A percentile compares a stretch with the other conserved stretches of the same genome.
phyloP scores from a whole-genome alignment of 164 flowering plant species.

The Houttuynia cordata region DNA sequence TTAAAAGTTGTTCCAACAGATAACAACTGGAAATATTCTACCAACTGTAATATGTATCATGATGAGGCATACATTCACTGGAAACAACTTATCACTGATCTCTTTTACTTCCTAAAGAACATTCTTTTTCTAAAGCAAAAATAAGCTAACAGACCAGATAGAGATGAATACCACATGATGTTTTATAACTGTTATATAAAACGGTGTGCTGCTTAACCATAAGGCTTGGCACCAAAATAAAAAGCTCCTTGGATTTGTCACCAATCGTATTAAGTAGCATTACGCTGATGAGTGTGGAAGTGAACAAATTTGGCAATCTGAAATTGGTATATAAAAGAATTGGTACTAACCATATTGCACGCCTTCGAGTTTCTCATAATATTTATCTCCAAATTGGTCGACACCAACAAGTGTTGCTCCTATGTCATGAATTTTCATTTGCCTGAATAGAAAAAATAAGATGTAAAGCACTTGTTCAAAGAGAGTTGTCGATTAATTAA shows the following conservation, averaged over 20 bases:
- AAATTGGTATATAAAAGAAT: no score
- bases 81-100: background rate
- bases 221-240: no score
- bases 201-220: no score
- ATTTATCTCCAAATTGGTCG: slow-evolving; percentile 87
- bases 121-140: background rate
- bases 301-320: no score
- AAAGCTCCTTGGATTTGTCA: no score
- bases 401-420: slow-evolving; percentile 88
- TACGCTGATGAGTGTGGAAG: no score
- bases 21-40: background rate
- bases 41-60: background rate
- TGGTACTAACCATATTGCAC: slow-evolving; percentile 45
- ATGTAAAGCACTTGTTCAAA: background rate
- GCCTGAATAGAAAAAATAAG: slow-evolving; percentile 38
- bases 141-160: background rate
- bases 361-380: slow-evolving; percentile 55
- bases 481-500: background rate
- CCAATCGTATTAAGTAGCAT: no score
- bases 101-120: background rate
- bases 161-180: no score
- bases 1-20: background rate
- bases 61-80: background rate
- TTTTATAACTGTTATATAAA: no score
- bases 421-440: slow-evolving; percentile 89